Evolutionary conservation across 1,139 yeast genomes (phyloP).

Genomic region (Suhomyces atakaporum): DNA sequence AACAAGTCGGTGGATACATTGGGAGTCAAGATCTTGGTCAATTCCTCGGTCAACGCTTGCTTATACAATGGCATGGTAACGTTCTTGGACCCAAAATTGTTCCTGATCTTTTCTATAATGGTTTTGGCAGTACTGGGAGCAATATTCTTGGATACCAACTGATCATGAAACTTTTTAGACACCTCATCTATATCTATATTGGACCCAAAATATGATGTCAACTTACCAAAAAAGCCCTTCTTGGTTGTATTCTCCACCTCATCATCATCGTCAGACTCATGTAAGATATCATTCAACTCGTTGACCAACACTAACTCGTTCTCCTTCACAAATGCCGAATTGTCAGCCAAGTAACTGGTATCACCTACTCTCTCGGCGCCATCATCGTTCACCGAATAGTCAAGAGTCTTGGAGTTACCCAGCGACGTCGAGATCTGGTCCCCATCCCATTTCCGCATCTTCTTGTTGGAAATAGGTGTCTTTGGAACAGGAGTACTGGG

Average conservation of each 20-base stretch:
- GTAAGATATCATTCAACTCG: slow-evolving; percentile 45
- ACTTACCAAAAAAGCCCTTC: slow-evolving; percentile 36
- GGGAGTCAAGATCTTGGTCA: slow-evolving; percentile 85
- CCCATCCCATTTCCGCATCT: slow-evolving; percentile 51
- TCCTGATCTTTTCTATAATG: slow-evolving; percentile 40
- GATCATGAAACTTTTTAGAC: slow-evolving; percentile 46
- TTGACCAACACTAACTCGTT: slow-evolving; percentile 46
- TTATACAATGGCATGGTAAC: slow-evolving; percentile 40
- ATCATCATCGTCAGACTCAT: slow-evolving; percentile 31
- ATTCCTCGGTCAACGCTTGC: slow-evolving; percentile 69
- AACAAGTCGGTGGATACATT: slow-evolving; percentile 86
- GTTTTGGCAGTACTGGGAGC: slow-evolving; percentile 43
- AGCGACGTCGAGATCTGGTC: slow-evolving; percentile 21
- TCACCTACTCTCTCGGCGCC: slow-evolving; percentile 53
- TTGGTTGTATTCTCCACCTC: slow-evolving; percentile 7
- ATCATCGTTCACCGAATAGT: slow-evolving; percentile 33
- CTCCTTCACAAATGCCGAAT: slow-evolving; percentile 38
- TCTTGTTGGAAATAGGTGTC: slow-evolving; percentile 22
- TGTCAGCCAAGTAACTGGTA: slow-evolving; percentile 26
- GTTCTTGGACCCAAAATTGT: slow-evolving; percentile 28
- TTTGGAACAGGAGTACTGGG: slow-evolving; percentile 13
- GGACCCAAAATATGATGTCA: slow-evolving; percentile 43
- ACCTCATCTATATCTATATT: slow-evolving; percentile 40
- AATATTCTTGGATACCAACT: slow-evolving; percentile 45
- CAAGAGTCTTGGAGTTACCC: slow-evolving; percentile 29